These are phyloP conservation scores for Colletotrichum sp. DNA, from an alignment of 2,329 filamentous ascomycete genomes.

Conservation along the genomic window DNA sequence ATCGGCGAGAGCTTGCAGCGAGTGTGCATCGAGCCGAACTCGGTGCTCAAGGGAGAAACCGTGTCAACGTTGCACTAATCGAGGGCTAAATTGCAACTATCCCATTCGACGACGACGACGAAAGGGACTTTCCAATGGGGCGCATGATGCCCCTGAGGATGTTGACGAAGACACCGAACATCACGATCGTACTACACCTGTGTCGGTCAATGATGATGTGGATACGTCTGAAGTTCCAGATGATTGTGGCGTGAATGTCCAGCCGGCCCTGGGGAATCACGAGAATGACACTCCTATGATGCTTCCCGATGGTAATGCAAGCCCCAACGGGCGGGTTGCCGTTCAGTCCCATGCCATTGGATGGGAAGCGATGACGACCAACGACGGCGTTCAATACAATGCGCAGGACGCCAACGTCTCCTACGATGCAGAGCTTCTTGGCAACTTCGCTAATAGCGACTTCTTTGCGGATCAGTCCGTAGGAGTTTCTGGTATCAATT, in stretches of 20 bases:
- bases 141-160: not conserved
- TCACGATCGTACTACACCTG: not conserved
- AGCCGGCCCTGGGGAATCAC: not conserved
- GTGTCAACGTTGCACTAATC: constrained; percentile 8
- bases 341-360: not conserved
- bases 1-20: constrained; percentile 6
- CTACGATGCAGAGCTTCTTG: not conserved
- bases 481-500: constrained; percentile 8
- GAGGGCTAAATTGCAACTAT: constrained; percentile 13
- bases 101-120: constrained; percentile 5
- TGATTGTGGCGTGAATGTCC: not conserved
- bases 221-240: not conserved
- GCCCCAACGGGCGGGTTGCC: not conserved
- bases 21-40: constrained; percentile 16
- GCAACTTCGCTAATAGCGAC: not conserved
- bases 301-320: not conserved
- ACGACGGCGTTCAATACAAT: not conserved
- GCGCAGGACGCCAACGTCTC: not conserved
- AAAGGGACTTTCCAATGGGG: not conserved
- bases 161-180: not conserved
- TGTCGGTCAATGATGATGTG: not conserved
- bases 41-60: constrained; percentile 13
- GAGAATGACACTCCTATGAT: not conserved
- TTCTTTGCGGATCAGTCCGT: not conserved
- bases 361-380: not conserved